Percentiles rank a stretch among this genome's conserved stretches.
Evolutionary conservation across 2,329 filamentous ascomycete genomes (phyloP).

Genomic region (Claviceps spartinae): DNA sequence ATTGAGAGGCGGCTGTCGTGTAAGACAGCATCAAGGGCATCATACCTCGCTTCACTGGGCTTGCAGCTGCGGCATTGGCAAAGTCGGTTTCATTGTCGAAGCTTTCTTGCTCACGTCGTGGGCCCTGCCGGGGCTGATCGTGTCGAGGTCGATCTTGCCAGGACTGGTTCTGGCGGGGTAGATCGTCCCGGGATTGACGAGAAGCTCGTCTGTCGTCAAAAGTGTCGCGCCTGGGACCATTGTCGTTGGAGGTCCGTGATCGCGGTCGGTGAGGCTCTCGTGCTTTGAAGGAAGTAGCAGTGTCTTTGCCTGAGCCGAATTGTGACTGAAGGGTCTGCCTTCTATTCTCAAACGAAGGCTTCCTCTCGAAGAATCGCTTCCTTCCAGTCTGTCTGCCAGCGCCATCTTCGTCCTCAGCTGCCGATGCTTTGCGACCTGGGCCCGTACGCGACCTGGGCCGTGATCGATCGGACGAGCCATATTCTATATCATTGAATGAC

Average conservation of each 20-base stretch:
- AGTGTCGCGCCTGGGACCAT: not conserved
- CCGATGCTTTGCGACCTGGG: conserved; percentile 27
- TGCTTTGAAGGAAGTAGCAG: conserved; percentile 13
- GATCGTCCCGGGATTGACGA: not conserved
- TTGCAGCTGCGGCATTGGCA: not conserved
- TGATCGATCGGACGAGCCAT: conserved; percentile 17
- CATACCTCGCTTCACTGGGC: conserved; percentile 16
- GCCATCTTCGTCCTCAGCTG: conserved; percentile 20
- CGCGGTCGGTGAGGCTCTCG: conserved; percentile 14
- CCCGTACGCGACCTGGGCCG: conserved; percentile 38
- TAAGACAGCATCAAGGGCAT: conserved; percentile 33
- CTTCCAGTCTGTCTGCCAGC: conserved; percentile 29
- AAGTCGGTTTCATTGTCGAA: not conserved
- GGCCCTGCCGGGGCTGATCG: not conserved
- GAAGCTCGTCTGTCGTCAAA: not conserved
- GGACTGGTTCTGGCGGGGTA: not conserved
- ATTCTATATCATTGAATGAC: conserved; percentile 17
- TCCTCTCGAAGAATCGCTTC: conserved; percentile 38
- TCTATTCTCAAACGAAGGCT: conserved; percentile 36
- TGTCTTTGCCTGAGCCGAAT: conserved; percentile 24
- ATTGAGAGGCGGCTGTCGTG: conserved; percentile 79
- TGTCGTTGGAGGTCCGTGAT: not conserved
- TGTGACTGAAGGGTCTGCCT: conserved; percentile 43
- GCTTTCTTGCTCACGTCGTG: not conserved
- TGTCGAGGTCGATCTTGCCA: not conserved